Conservation (phyloP, 306 rosid species). For the Fragaria iinumae region DNA sequence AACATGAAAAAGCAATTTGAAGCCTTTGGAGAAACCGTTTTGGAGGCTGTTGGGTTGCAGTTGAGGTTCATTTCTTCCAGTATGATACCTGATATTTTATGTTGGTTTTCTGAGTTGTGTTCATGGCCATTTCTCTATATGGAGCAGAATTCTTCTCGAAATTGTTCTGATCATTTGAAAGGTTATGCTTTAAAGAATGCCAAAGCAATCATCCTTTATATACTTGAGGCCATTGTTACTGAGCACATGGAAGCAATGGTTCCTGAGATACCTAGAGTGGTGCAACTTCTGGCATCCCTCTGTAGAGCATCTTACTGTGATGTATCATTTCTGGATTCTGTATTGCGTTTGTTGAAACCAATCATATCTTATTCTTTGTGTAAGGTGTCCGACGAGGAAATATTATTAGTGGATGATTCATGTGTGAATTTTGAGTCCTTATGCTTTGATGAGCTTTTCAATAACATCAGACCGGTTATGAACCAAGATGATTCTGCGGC, state of each 20-base stretch:
- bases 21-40: conserved; percentile 74
- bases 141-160: conserved; percentile 36
- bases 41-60: conserved; percentile 92
- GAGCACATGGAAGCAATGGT: conserved; percentile 94
- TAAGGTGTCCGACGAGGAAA: conserved; percentile 69
- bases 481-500: conserved; percentile 37
- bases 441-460: conserved; percentile 73
- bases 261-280: conserved; percentile 85
- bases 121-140: conserved; percentile 61
- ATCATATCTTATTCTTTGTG: conserved; percentile 75
- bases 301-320: conserved; percentile 77
- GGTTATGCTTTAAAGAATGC: conserved; percentile 89
- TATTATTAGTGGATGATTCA: conserved; percentile 50
- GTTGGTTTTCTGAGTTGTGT: conserved; percentile 89
- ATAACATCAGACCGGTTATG: conserved; percentile 47
- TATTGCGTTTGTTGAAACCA: conserved; percentile 67
- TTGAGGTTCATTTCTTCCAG: conserved; percentile 73
- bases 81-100: conserved; percentile 74
- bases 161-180: conserved; percentile 43
- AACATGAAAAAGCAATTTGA: conserved; percentile 71
- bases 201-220: conserved; percentile 69
- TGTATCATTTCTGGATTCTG: conserved; percentile 83
- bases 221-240: conserved; percentile 72
- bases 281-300: conserved; percentile 77
- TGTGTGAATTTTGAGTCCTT: conserved; percentile 79